Base-by-base conservation (phyloP, 2,329 filamentous ascomycete genomes). In the Lecanicillium sp. region DNA sequence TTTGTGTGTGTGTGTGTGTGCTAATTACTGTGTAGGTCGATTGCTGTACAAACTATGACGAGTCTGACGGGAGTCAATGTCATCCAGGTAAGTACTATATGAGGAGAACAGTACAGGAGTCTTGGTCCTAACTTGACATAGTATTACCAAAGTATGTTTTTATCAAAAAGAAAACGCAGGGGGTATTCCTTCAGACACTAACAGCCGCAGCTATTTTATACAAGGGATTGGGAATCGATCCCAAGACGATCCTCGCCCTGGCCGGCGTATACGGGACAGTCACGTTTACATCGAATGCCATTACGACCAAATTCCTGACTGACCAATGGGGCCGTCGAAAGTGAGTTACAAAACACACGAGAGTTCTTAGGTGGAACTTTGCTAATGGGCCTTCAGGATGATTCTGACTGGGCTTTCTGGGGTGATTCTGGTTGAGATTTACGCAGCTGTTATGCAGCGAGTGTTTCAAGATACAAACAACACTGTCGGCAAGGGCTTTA, bases 251-350 rank as follows among this genome's bases (percentile, higher is more conserved):
- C 19, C 63, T 76, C 11, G 70, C 69, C 28, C 53, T 76, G 3
- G 68, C 72, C 5, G 71, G 62, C 3, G 68, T 75, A 1, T 76
- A 73, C 43, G 73, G 73, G 18, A 74, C 71, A 0, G 45, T 68
- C 4, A 69, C 70, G 1, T 74, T 76, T 45, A 6, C 67, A 0
- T 62, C 62, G 5, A 78, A 76, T 42, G 51, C 52, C 17, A 49
- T 76, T 20, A 73, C 73, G 1, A 75, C 71, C 0, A 59, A 61
- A 30, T 75, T 59, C 43, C 53, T 78, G 9, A 68, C 68, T 2
- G 73, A 77, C 49, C 70, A 71, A 51, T 78, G 73, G 73, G 73
- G 73, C 31, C 70, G 73, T 27, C 64, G 73, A 42, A 75, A 73
- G 33, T 35, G 22, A 14, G 33, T 20, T n/a, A n/a, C n/a, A n/a